Evolutionary conservation across 257 asterid species (phyloP), one percentile per base, ranked within the genome.

Genomic region (Misopates orontium): DNA sequence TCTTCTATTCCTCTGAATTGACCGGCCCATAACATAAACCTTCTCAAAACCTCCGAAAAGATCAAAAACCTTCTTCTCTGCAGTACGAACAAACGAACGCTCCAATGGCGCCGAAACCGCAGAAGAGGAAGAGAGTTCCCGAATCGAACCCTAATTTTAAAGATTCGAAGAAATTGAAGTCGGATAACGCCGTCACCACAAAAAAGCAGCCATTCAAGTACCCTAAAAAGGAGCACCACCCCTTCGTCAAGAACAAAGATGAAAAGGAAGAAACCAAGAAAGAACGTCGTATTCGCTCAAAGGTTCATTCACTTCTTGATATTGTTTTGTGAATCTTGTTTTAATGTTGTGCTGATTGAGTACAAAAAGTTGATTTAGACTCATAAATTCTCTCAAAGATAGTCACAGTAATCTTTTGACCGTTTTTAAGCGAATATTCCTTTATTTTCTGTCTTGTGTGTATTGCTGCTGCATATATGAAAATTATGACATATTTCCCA

Each of bases 41-140:
- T 71, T 64, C 56, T 16, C 56, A 45, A 69, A 70, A 60, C 52
- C 75, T 66, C 53, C 21, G 10, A 4, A 0, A 15, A 1, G 32
- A 31, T 41, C 66, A n/a, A 8, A 31, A 18, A 9, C 48, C 42
- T n/a, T n/a, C n/a, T n/a, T 23, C 56, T 60, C 31, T 20, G n/a
- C n/a, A n/a, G n/a, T 15, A 57, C 57, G 58, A 53, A 54, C 36
- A 53, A 60, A 57, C 73, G 17, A 21, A 45, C 25, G 20, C 39
- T 53, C 56, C 83, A 69, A 91, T 91, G 96, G 94, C 85, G 78
- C 76, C 89, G 66, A 85, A 82, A 66, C 74, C 82, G 10, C 81
- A 75, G 72, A 91, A 91, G 89, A 81, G 96, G 54, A 92, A 87
- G 79, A 76, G 79, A 19, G 49, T 51, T 66, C 52, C 71, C 14